phyloP scores from a whole-genome alignment of 2,329 filamentous ascomycete genomes.

The Beauveria bassiana region DNA sequence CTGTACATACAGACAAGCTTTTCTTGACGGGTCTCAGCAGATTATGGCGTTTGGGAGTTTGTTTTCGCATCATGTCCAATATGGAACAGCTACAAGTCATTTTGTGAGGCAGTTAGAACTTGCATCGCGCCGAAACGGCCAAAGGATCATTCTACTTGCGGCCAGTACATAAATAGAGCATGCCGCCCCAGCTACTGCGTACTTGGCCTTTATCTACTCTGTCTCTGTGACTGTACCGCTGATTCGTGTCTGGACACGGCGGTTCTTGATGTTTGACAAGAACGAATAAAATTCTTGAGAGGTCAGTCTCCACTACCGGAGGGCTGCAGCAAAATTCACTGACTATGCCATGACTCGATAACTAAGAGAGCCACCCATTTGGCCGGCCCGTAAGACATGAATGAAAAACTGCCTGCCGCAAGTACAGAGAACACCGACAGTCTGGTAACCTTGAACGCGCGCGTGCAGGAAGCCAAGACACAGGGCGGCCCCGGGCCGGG shows the following conservation, averaged over 20 bases:
- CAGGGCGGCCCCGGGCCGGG: too few species aligned
- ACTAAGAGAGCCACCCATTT: too few species aligned
- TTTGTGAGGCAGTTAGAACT: slow-evolving; percentile 7
- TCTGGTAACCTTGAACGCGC: too few species aligned
- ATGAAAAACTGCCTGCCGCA: too few species aligned
- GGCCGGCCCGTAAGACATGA: too few species aligned
- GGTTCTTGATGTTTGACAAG: too few species aligned
- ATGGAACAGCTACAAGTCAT: slow-evolving; percentile 9
- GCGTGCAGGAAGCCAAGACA: too few species aligned
- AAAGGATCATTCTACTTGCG: not conserved
- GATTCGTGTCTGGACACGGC: not conserved
- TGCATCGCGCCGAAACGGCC: not conserved
- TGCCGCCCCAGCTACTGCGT: not conserved
- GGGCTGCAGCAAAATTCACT: too few species aligned
- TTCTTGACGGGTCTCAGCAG: slow-evolving; percentile 1
- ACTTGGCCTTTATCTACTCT: not conserved
- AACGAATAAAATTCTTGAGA: too few species aligned
- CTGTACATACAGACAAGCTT: slow-evolving; percentile 7
- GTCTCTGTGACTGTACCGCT: not conserved
- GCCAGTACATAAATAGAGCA: slow-evolving; percentile 9
- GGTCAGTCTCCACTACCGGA: too few species aligned
- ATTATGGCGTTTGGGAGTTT: slow-evolving; percentile 23
- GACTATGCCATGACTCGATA: too few species aligned
- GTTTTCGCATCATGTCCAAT: slow-evolving; percentile 12
- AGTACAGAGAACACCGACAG: too few species aligned